Evolutionary conservation across 768 basidiomycete genomes (phyloP).

Genomic region (Amanita rubescens): DNA sequence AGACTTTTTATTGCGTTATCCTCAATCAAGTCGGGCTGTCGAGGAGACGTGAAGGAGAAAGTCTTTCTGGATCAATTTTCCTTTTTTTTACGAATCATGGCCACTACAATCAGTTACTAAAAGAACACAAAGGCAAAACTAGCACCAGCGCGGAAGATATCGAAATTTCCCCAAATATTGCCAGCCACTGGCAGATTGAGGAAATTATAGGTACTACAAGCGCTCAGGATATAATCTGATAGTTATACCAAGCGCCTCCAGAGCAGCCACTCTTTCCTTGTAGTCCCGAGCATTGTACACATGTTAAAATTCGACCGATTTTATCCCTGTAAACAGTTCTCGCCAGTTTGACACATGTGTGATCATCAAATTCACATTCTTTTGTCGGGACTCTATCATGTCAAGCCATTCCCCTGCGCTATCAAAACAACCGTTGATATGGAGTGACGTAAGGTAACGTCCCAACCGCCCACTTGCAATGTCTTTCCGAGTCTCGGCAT

Average conservation of each 20-base stretch:
- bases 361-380: not conserved
- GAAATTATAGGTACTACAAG: too few relatives aligned
- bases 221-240: too few relatives aligned
- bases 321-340: not conserved
- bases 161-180: too few relatives aligned
- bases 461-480: not conserved
- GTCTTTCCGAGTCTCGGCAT: not conserved
- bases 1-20: too few relatives aligned
- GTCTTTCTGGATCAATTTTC: too few relatives aligned
- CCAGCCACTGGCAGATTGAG: too few relatives aligned
- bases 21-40: too few relatives aligned
- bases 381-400: not conserved
- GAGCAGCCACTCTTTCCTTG: not conserved
- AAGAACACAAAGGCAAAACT: too few relatives aligned
- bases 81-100: too few relatives aligned
- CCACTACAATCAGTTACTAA: too few relatives aligned
- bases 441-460: not conserved
- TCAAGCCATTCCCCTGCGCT: not conserved
- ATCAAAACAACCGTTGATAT: not conserved
- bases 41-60: too few relatives aligned
- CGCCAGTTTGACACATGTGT: not conserved
- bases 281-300: not conserved
- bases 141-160: too few relatives aligned
- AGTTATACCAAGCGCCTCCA: not conserved
- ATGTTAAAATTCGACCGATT: not conserved